These are phyloP conservation scores for Talaromyces sp. DNA, from an alignment of 2,329 filamentous ascomycete genomes.

Conservation along the genomic window DNA sequence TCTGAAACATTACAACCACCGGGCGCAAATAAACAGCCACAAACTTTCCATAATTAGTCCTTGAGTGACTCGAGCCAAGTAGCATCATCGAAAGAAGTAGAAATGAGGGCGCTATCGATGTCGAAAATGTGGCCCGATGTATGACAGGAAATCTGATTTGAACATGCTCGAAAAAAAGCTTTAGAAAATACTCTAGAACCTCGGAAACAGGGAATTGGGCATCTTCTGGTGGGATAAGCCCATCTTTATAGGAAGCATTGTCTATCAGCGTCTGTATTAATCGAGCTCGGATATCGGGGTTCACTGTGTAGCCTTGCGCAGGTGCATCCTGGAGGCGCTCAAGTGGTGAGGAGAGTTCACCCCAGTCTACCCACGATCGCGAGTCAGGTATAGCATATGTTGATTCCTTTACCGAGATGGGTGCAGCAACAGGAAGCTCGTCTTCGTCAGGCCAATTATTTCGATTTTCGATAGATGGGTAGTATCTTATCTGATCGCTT, in stretches of 20 bases:
- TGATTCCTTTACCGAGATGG: not conserved
- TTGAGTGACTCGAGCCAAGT: constrained; percentile 19
- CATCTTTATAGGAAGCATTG: not conserved
- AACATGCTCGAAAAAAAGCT: constrained; percentile 19
- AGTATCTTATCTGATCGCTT: not conserved
- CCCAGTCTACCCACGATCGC: not conserved
- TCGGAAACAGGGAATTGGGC: constrained; percentile 5
- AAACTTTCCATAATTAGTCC: constrained; percentile 14
- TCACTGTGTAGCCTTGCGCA: not conserved
- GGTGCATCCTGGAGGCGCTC: not conserved
- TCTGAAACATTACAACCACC: constrained; percentile 16
- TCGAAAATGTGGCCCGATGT: constrained; percentile 18
- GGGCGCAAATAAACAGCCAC: constrained; percentile 15
- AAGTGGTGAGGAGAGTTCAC: not conserved
- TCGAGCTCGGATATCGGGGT: not conserved
- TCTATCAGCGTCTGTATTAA: constrained; percentile 3
- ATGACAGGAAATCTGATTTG: constrained; percentile 18
- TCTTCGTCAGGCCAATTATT: constrained; percentile 11
- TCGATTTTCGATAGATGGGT: not conserved
- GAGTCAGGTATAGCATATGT: not conserved
- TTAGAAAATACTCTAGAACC: constrained; percentile 19
- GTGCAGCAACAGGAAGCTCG: not conserved
- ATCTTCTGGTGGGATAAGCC: constrained; percentile 9
- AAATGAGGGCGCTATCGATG: constrained; percentile 9
- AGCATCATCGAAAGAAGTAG: constrained; percentile 21